These are phyloP conservation scores for Striga hermonthica DNA, from an alignment of 305 asterid species.

Conservation along the genomic window DNA sequence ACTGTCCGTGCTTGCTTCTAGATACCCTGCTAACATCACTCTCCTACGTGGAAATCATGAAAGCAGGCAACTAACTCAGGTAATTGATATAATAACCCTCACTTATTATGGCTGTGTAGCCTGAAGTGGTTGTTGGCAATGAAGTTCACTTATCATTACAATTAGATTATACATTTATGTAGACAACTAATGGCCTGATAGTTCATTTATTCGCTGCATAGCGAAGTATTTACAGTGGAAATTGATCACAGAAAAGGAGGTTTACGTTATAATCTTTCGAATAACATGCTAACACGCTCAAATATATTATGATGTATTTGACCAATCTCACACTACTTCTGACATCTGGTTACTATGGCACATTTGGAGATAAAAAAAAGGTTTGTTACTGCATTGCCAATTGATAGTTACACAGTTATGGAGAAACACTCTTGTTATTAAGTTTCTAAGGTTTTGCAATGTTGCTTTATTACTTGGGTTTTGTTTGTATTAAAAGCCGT, in stretches of 20 bases:
- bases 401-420: neutral
- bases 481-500: neutral
- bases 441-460: neutral
- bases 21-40: slow-evolving; percentile 95
- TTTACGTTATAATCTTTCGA: neutral
- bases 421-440: neutral
- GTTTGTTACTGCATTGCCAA: slow-evolving; percentile 1
- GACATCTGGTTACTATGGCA: neutral
- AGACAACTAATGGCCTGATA: slow-evolving; percentile 18
- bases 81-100: slow-evolving; percentile 30
- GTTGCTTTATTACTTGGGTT: neutral
- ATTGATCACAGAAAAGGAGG: neutral
- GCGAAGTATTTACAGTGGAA: slow-evolving; percentile 10
- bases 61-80: slow-evolving; percentile 98
- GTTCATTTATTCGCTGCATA: neutral
- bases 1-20: slow-evolving; percentile 35
- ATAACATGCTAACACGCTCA: neutral
- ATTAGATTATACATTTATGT: neutral
- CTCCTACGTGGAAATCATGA: slow-evolving; percentile 98
- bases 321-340: neutral
- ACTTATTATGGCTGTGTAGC: slow-evolving; percentile 5
- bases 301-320: neutral
- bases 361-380: slow-evolving; percentile 10
- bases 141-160: slow-evolving; percentile 20
- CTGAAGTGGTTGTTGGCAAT: slow-evolving; percentile 8